phyloP scores from a whole-genome alignment of 2,329 filamentous ascomycete genomes.

The Monilinia vaccinii-corymbosi region DNA sequence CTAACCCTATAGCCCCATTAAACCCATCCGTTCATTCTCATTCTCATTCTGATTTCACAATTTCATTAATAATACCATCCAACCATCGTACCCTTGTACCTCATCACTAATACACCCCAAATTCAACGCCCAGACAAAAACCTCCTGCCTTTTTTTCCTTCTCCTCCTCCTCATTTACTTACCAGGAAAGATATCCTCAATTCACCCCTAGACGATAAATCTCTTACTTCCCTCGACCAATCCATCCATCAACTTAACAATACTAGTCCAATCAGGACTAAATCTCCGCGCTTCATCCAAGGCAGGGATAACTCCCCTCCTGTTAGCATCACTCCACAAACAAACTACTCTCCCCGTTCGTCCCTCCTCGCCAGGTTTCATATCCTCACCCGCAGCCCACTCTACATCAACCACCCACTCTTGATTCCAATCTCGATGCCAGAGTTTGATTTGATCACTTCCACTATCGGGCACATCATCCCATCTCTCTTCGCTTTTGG shows the following conservation, averaged over 20 bases:
- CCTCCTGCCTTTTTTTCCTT: not conserved
- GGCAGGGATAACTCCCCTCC: conserved; percentile 63
- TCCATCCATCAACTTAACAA: conserved; percentile 68
- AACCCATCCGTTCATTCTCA: too few species aligned
- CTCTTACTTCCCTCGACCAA: conserved; percentile 69
- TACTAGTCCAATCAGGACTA: conserved; percentile 68
- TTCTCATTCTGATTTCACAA: too few species aligned
- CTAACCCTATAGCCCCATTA: too few species aligned
- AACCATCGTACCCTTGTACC: too few species aligned
- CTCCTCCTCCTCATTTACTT: too few species aligned
- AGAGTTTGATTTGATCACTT: conserved; percentile 62
- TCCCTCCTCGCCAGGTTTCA: conserved; percentile 30
- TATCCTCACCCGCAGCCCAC: conserved; percentile 38
- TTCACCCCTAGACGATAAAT: not conserved
- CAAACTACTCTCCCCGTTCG: conserved; percentile 64
- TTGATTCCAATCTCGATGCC: conserved; percentile 71
- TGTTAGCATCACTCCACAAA: conserved; percentile 81
- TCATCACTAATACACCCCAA: not conserved
- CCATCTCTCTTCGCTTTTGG: conserved; percentile 50
- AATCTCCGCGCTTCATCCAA: conserved; percentile 71
- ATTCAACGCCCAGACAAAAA: not conserved
- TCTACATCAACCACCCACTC: conserved; percentile 64
- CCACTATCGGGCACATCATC: conserved; percentile 53
- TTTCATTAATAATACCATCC: too few species aligned
- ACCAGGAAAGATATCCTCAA: not conserved